These are phyloP conservation scores for Sclerotinia sclerotiorum DNA, from an alignment of 2,329 filamentous ascomycete genomes.

Conservation along the genomic window DNA sequence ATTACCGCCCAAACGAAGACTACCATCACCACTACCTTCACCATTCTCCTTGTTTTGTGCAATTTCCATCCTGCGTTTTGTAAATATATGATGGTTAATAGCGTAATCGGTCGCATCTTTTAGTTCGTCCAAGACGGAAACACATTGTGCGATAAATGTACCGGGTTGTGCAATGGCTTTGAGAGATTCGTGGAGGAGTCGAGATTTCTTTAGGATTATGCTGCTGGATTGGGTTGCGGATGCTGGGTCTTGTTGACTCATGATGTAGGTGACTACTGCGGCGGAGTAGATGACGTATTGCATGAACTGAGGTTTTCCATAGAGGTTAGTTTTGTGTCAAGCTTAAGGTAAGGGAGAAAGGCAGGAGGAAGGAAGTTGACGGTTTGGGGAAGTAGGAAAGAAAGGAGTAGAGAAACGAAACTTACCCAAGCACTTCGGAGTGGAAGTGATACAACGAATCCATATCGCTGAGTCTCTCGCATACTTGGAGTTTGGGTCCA, in stretches of 20 bases:
- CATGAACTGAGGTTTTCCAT: neutral
- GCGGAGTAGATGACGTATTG: constrained; percentile 1
- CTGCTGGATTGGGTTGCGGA: neutral
- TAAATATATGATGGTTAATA: neutral
- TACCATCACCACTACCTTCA: neutral
- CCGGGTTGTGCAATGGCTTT: neutral
- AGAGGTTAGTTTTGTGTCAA: neutral
- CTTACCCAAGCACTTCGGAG: constrained; percentile 10
- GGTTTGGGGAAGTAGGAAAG: neutral
- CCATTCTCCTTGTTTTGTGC: neutral
- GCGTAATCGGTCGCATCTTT: neutral
- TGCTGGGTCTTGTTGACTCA: neutral
- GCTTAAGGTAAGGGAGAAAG: no score
- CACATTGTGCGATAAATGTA: neutral
- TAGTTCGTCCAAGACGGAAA: neutral
- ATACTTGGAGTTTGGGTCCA: neutral
- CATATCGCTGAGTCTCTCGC: neutral
- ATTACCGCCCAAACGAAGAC: neutral
- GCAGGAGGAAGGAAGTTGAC: neutral
- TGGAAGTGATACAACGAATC: neutral
- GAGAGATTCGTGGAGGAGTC: neutral
- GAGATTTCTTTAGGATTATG: neutral
- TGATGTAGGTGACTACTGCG: neutral
- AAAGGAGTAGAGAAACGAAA: no score
- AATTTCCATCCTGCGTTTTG: no score